Conservation (phyloP, 2,329 filamentous ascomycete species). For the Laburnicola sp. region DNA sequence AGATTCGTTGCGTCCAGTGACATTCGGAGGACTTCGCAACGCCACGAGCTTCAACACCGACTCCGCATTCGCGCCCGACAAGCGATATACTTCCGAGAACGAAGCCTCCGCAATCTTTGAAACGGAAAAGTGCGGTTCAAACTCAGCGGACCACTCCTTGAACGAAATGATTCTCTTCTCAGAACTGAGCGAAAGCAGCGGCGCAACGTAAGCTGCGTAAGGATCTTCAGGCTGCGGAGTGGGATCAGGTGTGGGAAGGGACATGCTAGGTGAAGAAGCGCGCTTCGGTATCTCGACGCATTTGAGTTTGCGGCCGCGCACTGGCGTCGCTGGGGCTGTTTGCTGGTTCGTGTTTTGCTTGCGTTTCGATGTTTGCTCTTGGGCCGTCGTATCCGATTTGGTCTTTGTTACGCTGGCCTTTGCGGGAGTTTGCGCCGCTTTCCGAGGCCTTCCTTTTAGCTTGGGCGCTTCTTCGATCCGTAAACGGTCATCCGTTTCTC, state of each 20-base stretch:
- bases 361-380: conserved; percentile 6
- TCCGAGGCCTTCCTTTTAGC: conserved; percentile 9
- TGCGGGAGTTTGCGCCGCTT: conserved; percentile 5
- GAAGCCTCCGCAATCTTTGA: no score
- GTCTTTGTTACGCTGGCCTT: conserved; percentile 14
- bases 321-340: conserved; percentile 11
- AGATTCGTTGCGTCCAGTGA: conserved; percentile 39
- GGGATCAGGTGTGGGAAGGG: conserved; percentile 12
- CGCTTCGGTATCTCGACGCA: conserved; percentile 15
- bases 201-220: conserved; percentile 29
- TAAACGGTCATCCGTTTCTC: conserved; percentile 3
- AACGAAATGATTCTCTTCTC: conserved; percentile 39
- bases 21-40: conserved; percentile 39
- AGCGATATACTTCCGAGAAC: no score
- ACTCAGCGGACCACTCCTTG: conserved; percentile 46
- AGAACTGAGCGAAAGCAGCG: conserved; percentile 38
- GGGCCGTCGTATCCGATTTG: conserved; percentile 1
- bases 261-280: conserved; percentile 14
- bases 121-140: conserved; percentile 53
- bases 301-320: conserved; percentile 14
- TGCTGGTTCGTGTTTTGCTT: conserved; percentile 1
- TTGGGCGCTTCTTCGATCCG: no score
- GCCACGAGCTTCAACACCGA: conserved; percentile 53
- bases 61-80: no score
- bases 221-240: conserved; percentile 30